Evolutionary conservation across 2,329 filamentous ascomycete genomes (phyloP).

Genomic region (Beauveria asiatica): DNA sequence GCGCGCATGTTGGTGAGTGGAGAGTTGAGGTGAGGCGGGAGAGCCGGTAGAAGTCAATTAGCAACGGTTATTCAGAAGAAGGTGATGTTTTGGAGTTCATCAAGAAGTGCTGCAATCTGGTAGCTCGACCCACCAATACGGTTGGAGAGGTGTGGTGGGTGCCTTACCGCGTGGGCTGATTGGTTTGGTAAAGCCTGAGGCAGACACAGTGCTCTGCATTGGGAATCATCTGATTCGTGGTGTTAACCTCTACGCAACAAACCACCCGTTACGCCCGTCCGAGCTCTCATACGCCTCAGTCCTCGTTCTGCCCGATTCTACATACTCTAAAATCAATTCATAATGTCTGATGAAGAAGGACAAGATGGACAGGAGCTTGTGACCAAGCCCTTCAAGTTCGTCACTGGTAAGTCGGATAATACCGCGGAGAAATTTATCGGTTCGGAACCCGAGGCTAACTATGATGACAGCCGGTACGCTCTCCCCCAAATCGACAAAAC

Average conservation of each 20-base stretch:
- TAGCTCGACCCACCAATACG: constrained; percentile 22
- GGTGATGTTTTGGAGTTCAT: constrained; percentile 18
- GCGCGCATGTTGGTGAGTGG: constrained; percentile 49
- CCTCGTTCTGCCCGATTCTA: constrained; percentile 17
- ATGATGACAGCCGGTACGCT: constrained; percentile 36
- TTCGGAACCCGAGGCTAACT: constrained; percentile 33
- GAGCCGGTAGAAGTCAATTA: constrained; percentile 11
- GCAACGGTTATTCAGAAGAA: constrained; percentile 11
- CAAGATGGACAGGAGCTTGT: constrained; percentile 61
- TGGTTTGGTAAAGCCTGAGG: constrained; percentile 27
- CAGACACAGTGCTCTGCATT: constrained; percentile 25
- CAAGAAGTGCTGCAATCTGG: constrained; percentile 27
- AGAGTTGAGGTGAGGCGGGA: constrained; percentile 22
- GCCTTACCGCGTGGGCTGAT: constrained; percentile 29
- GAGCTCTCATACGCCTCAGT: constrained; percentile 29
- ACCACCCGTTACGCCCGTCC: constrained; percentile 22
- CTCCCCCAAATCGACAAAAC: constrained; percentile 13
- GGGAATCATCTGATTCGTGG: constrained; percentile 35
- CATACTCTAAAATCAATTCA: constrained; percentile 33
- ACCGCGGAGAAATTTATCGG: constrained; percentile 24
- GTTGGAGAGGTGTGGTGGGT: constrained; percentile 17
- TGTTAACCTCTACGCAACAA: constrained; percentile 27
- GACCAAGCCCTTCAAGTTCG: constrained; percentile 99
- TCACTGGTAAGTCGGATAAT: constrained; percentile 70
- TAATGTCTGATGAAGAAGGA: constrained; percentile 82